A percentile compares a stretch with the other conserved stretches of the same genome.
Conservation (phyloP, 805 yeast species). For the Geotrichum ghanense region DNA sequence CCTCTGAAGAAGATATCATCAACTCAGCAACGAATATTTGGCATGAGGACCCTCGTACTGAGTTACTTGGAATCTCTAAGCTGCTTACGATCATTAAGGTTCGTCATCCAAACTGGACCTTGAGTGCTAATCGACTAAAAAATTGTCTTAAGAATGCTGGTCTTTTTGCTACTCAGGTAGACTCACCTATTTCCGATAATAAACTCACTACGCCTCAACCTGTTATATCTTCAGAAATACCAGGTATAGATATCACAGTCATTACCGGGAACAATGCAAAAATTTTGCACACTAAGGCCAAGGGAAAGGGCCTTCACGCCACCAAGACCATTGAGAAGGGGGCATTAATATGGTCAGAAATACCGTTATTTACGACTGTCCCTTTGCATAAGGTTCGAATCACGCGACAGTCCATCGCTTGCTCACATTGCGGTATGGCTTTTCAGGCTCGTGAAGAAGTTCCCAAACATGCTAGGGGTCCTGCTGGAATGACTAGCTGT, state of each 20-base stretch:
- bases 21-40: conserved; percentile 52
- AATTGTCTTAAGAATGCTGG: conserved; percentile 45
- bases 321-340: conserved; percentile 36
- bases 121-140: conserved; percentile 48
- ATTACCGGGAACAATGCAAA: conserved; percentile 39
- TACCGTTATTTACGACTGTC: conserved; percentile 49
- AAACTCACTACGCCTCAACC: conserved; percentile 29
- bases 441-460: conserved; percentile 25
- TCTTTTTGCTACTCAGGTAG: conserved; percentile 19
- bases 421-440: conserved; percentile 59
- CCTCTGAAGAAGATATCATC: conserved; percentile 47
- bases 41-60: conserved; percentile 56
- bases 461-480: not conserved
- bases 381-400: conserved; percentile 54
- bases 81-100: conserved; percentile 40
- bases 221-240: conserved; percentile 37
- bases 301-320: conserved; percentile 56
- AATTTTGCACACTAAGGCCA: conserved; percentile 36
- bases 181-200: conserved; percentile 15
- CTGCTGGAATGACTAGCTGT: conserved; percentile 30
- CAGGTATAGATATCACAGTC: conserved; percentile 24
- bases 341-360: conserved; percentile 50
- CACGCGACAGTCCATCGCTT: conserved; percentile 51
- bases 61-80: conserved; percentile 42
- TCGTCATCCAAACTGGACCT: conserved; percentile 48